phyloP scores from a whole-genome alignment of 2,329 filamentous ascomycete genomes.

The Fusarium sp. region DNA sequence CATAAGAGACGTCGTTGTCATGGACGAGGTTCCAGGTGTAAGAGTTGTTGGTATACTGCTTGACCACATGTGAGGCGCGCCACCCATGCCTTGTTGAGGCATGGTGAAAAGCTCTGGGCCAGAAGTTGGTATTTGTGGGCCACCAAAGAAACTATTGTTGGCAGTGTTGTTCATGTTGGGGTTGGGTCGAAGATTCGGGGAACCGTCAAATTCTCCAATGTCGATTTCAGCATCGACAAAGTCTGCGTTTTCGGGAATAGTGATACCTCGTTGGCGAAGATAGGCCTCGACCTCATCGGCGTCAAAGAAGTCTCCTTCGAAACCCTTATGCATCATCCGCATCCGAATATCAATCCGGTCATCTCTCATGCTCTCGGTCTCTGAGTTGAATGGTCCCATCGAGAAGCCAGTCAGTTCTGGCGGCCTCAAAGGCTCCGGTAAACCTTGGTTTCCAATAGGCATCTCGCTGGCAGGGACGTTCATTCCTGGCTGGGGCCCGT shows the following conservation, averaged over 20 bases:
- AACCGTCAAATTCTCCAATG: conserved; percentile 51
- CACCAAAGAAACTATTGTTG: conserved; percentile 27
- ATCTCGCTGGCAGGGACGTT: conserved; percentile 1
- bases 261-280: conserved; percentile 71
- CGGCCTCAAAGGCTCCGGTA: conserved; percentile 40
- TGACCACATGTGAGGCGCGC: conserved; percentile 26
- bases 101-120: conserved; percentile 13
- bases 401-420: conserved; percentile 45
- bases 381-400: conserved; percentile 62
- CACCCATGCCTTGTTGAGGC: conserved; percentile 8
- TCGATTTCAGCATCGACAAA: conserved; percentile 71
- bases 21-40: conserved; percentile 15
- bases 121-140: neutral
- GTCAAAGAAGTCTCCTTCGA: conserved; percentile 82
- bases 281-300: conserved; percentile 82
- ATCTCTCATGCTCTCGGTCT: conserved; percentile 55
- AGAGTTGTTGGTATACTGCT: conserved; percentile 18
- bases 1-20: conserved; percentile 10
- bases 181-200: conserved; percentile 12
- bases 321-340: conserved; percentile 68
- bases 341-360: conserved; percentile 60
- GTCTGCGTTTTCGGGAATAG: conserved; percentile 70
- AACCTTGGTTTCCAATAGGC: conserved; percentile 54
- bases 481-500: neutral
- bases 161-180: neutral